Percentiles rank a stretch among this genome's conserved stretches.
These are phyloP conservation scores for Phytophthora megakarya DNA, from an alignment of 352 stramenopile species.

Conservation along the genomic window DNA sequence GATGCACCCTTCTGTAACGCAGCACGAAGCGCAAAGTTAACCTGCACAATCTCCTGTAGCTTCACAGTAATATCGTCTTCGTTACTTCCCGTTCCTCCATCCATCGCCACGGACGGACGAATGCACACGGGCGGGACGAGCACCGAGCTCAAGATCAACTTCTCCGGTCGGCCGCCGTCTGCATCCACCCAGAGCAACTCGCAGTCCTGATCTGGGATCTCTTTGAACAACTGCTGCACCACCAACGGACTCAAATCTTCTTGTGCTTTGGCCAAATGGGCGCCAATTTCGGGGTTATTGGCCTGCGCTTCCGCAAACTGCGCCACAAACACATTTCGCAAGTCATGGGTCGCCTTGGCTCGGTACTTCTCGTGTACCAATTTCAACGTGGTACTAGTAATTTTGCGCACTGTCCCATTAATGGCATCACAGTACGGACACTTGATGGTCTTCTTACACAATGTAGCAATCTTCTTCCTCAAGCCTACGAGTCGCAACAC, in stretches of 20 bases:
- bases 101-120: constrained; percentile 98
- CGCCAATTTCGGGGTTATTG: constrained; percentile 84
- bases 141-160: constrained; percentile 97
- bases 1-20: constrained; percentile 95
- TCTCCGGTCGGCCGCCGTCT: constrained; percentile 94
- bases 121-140: constrained; percentile 99
- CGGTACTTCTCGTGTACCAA: constrained; percentile 98
- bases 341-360: constrained; percentile 80
- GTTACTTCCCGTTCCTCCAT: constrained; percentile 95
- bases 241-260: constrained; percentile 92
- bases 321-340: constrained; percentile 85
- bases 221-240: constrained; percentile 94
- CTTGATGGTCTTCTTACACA: constrained; percentile 96
- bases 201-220: constrained; percentile 98
- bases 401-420: constrained; percentile 98
- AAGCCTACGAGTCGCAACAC: constrained; percentile 77
- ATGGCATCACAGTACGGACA: constrained; percentile 96
- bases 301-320: constrained; percentile 81
- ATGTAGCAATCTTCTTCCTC: constrained; percentile 95
- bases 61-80: constrained; percentile 99
- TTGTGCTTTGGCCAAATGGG: constrained; percentile 87
- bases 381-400: constrained; percentile 97
- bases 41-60: constrained; percentile 99
- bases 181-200: constrained; percentile 98
- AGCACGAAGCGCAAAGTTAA: constrained; percentile 96